Conservation (phyloP, 2,329 filamentous ascomycete genomes). For the Fusarium caatingaense region DNA sequence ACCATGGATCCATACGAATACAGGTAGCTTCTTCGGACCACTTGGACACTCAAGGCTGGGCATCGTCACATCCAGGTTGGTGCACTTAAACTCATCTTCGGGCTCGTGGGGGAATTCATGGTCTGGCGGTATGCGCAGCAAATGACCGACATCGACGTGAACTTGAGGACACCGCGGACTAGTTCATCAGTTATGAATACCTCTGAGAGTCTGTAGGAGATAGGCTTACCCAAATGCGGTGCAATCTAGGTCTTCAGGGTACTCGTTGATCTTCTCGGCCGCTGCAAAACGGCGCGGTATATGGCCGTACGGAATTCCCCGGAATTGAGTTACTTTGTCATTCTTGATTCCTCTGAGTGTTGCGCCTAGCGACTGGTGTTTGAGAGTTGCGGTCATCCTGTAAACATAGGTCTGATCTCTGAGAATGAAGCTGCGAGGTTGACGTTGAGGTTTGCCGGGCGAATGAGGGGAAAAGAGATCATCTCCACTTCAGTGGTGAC, state of each 20-base stretch:
- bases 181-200: accelerated
- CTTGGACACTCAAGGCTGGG: conserved; percentile 26
- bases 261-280: background rate
- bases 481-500: background rate
- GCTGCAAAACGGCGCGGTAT: conserved; percentile 8
- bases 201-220: accelerated
- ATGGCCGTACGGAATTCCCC: conserved; percentile 7
- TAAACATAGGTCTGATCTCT: background rate
- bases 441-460: background rate
- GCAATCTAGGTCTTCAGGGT: background rate
- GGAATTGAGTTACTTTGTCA: background rate
- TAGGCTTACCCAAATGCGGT: background rate
- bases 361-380: background rate
- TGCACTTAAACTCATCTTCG: conserved; percentile 57
- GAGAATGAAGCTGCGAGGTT: background rate
- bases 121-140: conserved; percentile 56
- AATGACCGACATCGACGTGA: conserved; percentile 54
- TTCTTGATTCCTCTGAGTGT: background rate
- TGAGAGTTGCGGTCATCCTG: background rate
- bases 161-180: conserved; percentile 58
- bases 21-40: conserved; percentile 45
- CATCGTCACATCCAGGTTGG: conserved; percentile 56
- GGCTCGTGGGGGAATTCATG: conserved; percentile 33
- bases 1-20: conserved; percentile 61
- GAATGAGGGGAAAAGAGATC: background rate